Conservation (phyloP, 768 basidiomycete species). For the Lentinula detonsa region DNA sequence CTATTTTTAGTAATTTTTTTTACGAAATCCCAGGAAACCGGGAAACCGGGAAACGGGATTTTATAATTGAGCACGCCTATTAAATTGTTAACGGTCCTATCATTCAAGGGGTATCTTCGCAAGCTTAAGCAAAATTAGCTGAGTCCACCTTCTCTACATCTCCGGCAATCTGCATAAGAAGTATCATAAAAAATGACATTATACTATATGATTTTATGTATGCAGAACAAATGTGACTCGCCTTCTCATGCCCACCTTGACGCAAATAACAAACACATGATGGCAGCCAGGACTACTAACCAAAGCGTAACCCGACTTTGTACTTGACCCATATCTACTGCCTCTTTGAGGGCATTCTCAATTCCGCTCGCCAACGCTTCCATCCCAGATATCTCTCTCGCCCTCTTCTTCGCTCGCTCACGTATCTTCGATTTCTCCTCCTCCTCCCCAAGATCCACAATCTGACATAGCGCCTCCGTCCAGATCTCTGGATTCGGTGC, state of each 20-base stretch:
- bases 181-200: no score
- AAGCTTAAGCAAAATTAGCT: no score
- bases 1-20: no score
- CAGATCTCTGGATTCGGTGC: slow-evolving; percentile 57
- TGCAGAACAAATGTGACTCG: no score
- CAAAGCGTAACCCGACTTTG: slow-evolving; percentile 1
- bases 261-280: neutral
- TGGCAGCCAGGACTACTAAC: slow-evolving; percentile 5
- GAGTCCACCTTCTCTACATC: no score
- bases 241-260: neutral
- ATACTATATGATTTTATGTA: no score
- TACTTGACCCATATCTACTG: slow-evolving; percentile 48
- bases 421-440: slow-evolving; percentile 43
- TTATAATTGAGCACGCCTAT: no score
- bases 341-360: slow-evolving; percentile 48
- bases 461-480: slow-evolving; percentile 60
- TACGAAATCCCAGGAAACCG: no score
- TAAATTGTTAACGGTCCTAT: no score
- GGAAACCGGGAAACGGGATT: no score
- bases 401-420: slow-evolving; percentile 53
- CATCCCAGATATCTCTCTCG: slow-evolving; percentile 65
- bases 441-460: slow-evolving; percentile 38
- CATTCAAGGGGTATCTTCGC: no score
- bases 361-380: slow-evolving; percentile 62
- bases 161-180: no score